Evolutionary conservation across 129 eudicot species (phyloP), one percentile per base, ranked within the genome.

Genomic region (Pulicaria dysenterica): DNA sequence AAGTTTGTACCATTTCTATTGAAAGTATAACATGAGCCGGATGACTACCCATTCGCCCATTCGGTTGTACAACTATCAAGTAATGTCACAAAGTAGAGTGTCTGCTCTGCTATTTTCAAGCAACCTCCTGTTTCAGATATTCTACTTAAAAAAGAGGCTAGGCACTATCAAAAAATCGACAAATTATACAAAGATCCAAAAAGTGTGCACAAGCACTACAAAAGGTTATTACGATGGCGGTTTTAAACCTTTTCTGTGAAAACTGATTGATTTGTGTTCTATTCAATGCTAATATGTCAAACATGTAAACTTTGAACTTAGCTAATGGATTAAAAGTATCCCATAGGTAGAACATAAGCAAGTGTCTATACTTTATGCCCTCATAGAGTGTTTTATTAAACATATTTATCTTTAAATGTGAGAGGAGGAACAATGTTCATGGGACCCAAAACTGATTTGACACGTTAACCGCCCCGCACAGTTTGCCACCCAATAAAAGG

Each of bases 91-190:
- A 10, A 56, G 58, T 15, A 16, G 63, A 10, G 75, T 67, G 63
- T 41, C 71, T 50, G 70, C 66, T 42, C 7, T 4, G 40, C 37
- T 45, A 76, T 67, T 69, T 69, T 61, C 62, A 59, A 17, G 55
- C 12, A n/a, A 40, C 73, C 55, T 59, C 82, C 82, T 77, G 77
- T 77, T 70, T 41, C 57, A 70, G 40, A 42, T 8, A 53, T 15
- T 42, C 24, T 24, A 17, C 14, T 5, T 10, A 16, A 55, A 64
- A 16, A 55, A 64, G 48, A 56, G 50, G 58, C 54, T 41, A 75
- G 49, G 10, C 5, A 57, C 38, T 4, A 43, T 50, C 6, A 5
- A 16, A 46, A 16, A 41, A n/a, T 16, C 10, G 38, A 24, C 41
- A 15, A 13, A 31, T 42, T 55, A 5, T 3, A 42, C 9, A 16